These are phyloP conservation scores for Solanum hybrid DNA, from an alignment of 305 asterid species.

Conservation along the genomic window DNA sequence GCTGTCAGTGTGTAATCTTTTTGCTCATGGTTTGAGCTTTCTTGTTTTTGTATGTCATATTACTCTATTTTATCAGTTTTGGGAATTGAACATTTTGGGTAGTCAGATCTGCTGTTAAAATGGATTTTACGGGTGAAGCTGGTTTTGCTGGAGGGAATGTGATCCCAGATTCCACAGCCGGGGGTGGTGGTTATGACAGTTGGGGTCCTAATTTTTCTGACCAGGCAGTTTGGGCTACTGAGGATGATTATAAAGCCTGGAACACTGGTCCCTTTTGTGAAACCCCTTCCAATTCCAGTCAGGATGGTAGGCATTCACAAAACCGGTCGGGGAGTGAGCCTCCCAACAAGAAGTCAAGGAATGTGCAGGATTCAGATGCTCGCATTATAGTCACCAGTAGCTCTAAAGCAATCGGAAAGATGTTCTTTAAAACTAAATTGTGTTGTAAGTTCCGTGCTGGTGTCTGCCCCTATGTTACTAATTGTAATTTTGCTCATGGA, in stretches of 20 bases:
- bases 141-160: neutral
- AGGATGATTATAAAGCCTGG: conserved; percentile 74
- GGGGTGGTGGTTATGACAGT: conserved; percentile 8
- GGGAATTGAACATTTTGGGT: neutral
- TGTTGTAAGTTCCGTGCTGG: conserved; percentile 75
- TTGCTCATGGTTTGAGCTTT: neutral
- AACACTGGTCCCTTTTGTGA: conserved; percentile 36
- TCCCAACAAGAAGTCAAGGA: conserved; percentile 44
- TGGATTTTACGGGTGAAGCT: conserved; percentile 1
- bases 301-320: conserved; percentile 46
- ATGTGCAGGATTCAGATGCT: conserved; percentile 34
- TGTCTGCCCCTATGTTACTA: conserved; percentile 63
- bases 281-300: conserved; percentile 27
- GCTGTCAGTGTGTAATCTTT: neutral
- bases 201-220: conserved; percentile 40
- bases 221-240: conserved; percentile 74
- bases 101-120: neutral
- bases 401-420: conserved; percentile 74
- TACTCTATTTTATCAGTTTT: neutral
- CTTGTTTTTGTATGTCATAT: neutral
- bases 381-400: conserved; percentile 24
- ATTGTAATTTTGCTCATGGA: conserved; percentile 76
- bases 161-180: neutral
- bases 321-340: conserved; percentile 44
- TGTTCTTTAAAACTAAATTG: conserved; percentile 69